A percentile compares a stretch with the other conserved stretches of the same genome.
These are phyloP conservation scores for Salix suchowensis DNA, from an alignment of 345 rosid species.

Conservation along the genomic window DNA sequence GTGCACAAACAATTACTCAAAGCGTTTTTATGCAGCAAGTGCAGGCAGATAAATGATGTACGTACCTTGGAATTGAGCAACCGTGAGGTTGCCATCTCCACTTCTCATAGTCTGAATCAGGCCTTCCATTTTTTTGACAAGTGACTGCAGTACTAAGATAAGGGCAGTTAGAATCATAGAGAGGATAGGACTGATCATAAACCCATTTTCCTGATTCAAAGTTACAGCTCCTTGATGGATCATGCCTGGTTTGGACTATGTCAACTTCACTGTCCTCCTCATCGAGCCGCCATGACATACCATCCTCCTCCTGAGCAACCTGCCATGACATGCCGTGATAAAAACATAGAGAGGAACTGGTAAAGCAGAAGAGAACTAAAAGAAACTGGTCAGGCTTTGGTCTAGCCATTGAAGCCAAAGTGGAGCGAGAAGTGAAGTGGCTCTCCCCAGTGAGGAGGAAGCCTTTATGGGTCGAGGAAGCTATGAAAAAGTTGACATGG, in stretches of 20 bases:
- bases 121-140: conserved; percentile 85
- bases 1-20: neutral
- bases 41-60: conserved; percentile 6
- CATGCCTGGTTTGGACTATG: conserved; percentile 37
- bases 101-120: conserved; percentile 82
- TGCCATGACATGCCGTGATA: conserved; percentile 33
- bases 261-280: conserved; percentile 38
- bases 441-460: neutral
- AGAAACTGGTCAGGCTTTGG: conserved; percentile 12
- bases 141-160: conserved; percentile 70
- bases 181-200: conserved; percentile 67
- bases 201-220: conserved; percentile 73
- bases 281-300: conserved; percentile 27
- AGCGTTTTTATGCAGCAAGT: neutral
- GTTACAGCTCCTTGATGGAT: conserved; percentile 45
- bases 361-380: neutral
- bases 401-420: conserved; percentile 25
- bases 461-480: neutral
- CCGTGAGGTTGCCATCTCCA: conserved; percentile 84
- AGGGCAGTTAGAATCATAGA: conserved; percentile 77
- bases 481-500: neutral
- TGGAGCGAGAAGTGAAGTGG: neutral
- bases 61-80: conserved; percentile 87
- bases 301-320: conserved; percentile 14
- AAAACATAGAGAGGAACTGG: conserved; percentile 10